Conservation (phyloP, 345 rosid genomes). For the Eucalyptus decipiens region DNA sequence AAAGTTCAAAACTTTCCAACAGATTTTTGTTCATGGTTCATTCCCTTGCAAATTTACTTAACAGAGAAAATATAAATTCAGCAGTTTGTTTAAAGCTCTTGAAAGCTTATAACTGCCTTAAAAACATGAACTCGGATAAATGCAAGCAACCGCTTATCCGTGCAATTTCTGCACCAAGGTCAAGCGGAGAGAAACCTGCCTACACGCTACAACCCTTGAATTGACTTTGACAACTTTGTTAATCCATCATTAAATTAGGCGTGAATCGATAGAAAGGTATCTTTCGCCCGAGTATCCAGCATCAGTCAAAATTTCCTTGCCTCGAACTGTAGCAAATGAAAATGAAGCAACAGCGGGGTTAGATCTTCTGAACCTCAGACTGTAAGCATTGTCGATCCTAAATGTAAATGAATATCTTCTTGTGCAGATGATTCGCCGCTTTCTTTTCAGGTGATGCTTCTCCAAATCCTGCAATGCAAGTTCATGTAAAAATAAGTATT, state of each 20-base stretch:
- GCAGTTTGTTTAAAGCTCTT: not conserved
- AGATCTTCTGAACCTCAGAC: too few species aligned
- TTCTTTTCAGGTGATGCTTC: not conserved
- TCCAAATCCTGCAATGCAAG: not conserved
- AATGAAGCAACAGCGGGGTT: too few species aligned
- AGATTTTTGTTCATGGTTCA: not conserved
- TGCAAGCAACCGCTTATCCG: not conserved
- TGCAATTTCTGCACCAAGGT: not conserved
- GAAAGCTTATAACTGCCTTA: not conserved
- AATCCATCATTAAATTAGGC: too few species aligned
- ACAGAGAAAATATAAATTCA: not conserved
- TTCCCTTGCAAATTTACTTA: not conserved
- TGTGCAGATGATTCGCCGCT: not conserved
- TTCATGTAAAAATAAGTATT: too few species aligned
- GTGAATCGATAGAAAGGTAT: too few species aligned
- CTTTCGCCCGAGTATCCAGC: too few species aligned
- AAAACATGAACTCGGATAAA: not conserved
- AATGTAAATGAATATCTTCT: too few species aligned
- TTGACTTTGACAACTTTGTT: too few species aligned
- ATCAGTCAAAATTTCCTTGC: too few species aligned
- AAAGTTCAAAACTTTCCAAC: not conserved
- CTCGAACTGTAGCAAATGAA: too few species aligned
- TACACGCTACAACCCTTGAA: too few species aligned
- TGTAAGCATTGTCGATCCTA: too few species aligned
- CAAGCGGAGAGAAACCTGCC: not conserved